Evolutionary conservation across 352 stramenopile genomes (phyloP).

Genomic region (Globisporangium cederbergense): DNA sequence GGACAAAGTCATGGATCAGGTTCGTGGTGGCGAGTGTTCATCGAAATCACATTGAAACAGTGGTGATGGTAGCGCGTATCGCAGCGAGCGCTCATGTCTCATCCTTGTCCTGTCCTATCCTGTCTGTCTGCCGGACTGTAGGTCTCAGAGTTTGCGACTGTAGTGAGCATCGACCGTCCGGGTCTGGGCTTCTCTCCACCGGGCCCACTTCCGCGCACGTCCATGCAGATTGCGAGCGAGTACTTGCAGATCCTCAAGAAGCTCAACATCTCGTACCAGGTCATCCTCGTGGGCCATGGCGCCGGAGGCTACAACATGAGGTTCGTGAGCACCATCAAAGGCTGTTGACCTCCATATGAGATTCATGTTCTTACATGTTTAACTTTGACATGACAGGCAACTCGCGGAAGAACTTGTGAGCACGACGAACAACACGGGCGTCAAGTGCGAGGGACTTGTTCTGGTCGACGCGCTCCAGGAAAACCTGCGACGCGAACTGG

Average conservation of each 20-base stretch:
- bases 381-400: conserved; percentile 20
- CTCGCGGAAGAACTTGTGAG: conserved; percentile 43
- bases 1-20: conserved; percentile 60
- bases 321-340: conserved; percentile 7
- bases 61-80: background rate
- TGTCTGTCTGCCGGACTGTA: conserved; percentile 11
- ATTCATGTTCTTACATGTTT: background rate
- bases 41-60: background rate
- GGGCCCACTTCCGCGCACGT: conserved; percentile 42
- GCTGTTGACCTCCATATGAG: background rate
- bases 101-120: background rate
- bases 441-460: conserved; percentile 60
- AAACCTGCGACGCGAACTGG: conserved; percentile 51
- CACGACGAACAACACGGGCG: conserved; percentile 5
- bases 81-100: background rate
- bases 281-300: conserved; percentile 72
- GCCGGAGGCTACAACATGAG: conserved; percentile 83
- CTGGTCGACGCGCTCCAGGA: conserved; percentile 72
- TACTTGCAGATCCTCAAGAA: conserved; percentile 58
- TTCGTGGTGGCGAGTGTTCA: conserved; percentile 11
- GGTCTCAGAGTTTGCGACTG: conserved; percentile 45
- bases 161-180: conserved; percentile 67
- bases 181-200: conserved; percentile 69
- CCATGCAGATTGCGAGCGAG: conserved; percentile 55
- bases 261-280: conserved; percentile 47